Percentiles rank a stretch among this genome's conserved stretches.
Conservation (phyloP, 768 basidiomycete species). For the Naganishia friedmannii region DNA sequence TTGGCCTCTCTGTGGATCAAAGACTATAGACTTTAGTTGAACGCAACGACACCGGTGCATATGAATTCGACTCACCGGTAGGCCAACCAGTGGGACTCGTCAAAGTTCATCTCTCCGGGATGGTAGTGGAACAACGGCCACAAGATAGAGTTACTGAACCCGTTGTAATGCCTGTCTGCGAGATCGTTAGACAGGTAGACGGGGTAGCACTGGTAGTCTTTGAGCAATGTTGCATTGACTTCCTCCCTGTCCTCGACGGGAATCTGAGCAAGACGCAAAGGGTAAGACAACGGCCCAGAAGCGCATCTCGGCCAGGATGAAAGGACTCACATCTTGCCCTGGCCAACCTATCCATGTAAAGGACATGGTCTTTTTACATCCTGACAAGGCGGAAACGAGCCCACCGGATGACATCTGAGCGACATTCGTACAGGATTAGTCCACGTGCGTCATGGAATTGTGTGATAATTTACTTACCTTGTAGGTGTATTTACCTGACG, state of each 20-base stretch:
- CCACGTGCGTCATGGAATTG: not conserved
- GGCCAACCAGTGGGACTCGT: constrained; percentile 96
- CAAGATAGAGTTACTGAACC: constrained; percentile 98
- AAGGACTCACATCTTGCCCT: constrained; percentile 53
- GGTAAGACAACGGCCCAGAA: not conserved
- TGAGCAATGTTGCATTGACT: constrained; percentile 87
- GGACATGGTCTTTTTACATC: constrained; percentile 95
- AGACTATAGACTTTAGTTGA: not conserved
- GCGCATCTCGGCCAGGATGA: not conserved
- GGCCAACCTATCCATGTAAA: constrained; percentile 99
- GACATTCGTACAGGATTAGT: not conserved
- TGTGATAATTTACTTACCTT: constrained; percentile 40
- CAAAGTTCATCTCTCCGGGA: constrained; percentile 99
- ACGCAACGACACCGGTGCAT: not conserved
- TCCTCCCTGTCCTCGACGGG: constrained; percentile 83
- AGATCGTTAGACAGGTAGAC: constrained; percentile 97
- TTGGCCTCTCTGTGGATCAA: constrained; percentile 71
- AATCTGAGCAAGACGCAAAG: constrained; percentile 62
- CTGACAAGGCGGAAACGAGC: constrained; percentile 91
- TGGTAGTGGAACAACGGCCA: constrained; percentile 99
- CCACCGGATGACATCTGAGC: constrained; percentile 94
- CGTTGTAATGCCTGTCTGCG: constrained; percentile 82
- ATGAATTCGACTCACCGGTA: constrained; percentile 57
- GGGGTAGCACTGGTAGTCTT: constrained; percentile 94
- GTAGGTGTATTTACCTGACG: constrained; percentile 86